Base-by-base conservation (phyloP, 495 filamentous ascomycete species). In the Choiromyces venosus region DNA sequence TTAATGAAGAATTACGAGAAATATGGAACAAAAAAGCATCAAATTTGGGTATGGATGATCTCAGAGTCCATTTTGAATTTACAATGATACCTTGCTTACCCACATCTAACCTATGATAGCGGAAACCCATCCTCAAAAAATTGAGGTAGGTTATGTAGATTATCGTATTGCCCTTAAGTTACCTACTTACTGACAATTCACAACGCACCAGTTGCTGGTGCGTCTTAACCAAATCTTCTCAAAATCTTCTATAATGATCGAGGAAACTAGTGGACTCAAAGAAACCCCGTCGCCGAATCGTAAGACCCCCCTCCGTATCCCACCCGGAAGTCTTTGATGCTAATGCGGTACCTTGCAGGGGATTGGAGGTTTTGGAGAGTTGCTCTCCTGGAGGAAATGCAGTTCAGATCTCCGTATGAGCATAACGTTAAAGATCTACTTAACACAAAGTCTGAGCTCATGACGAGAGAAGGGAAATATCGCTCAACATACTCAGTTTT, bases 371-470 rank as follows among this genome's bases (percentile, higher is more conserved):
- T 75, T 64, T 76, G 74, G 74, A 56, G n/a, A 39, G 25, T 36
- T 4, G 35, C 74, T 25, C 33, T 76, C 18, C 56, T 76, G 36
- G 52, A 19, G 37, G 73, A 75, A 46, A 71, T 76, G 36, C 35
- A 56, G 25, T 77, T 77, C 37, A n/a, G 37, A 33, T 77, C 75
- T n/a, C 65, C 73, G 14, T 37, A 76, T 14, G 67, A 72, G 29
- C 75, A 76, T n/a, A 44, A 67, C 14, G 16, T 65, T n/a, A 21
- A 5, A 7, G 37, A 33, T 65, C 5, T 74, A 5, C 29, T 12
- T 29, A 12, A 29, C 46, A 4, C 29, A 0, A 56, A 3, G n/a
- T 14, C 46, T 14, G 46, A 56, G 4, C n/a, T 56, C 10, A 56
- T n/a, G n/a, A 0, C 14, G 9, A 10, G 10, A 25, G n/a, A 14